Conservation (phyloP, 75 land plant species). For the Ceratopteris richardii region DNA sequence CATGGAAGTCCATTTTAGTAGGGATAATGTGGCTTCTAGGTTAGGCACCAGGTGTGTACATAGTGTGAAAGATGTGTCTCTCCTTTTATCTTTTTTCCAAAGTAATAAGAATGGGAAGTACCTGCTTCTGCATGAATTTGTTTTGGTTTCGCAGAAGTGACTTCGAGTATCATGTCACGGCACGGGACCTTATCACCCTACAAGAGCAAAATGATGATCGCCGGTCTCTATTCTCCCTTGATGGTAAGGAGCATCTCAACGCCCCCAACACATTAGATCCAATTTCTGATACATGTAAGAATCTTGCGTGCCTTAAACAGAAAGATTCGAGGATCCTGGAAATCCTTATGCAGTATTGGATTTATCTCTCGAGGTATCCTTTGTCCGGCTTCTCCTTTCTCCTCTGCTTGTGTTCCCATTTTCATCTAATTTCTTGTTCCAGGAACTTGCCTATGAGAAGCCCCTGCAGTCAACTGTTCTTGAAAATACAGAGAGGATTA, state of each 20-base stretch:
- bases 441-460: slow-evolving; percentile 1
- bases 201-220: slow-evolving; percentile 46
- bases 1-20: slow-evolving; percentile 55
- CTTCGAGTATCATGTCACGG: slow-evolving; percentile 86
- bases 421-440: not conserved
- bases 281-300: not conserved
- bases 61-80: not conserved
- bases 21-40: slow-evolving; percentile 10
- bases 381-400: not conserved
- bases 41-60: not conserved
- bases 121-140: not conserved
- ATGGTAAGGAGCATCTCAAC: slow-evolving; percentile 7
- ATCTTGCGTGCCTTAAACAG: no score
- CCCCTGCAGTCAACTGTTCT: not conserved
- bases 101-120: not conserved
- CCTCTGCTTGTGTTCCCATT: not conserved
- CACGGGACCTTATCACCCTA: slow-evolving; percentile 88
- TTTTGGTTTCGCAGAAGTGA: slow-evolving; percentile 40
- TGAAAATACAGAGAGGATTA: not conserved
- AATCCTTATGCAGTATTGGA: slow-evolving; percentile 8
- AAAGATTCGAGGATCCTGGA: slow-evolving; percentile 8
- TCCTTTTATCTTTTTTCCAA: not conserved
- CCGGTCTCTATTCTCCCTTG: slow-evolving; percentile 5
- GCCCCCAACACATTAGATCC: not conserved
- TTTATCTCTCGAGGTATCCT: slow-evolving; percentile 7